phyloP scores from a whole-genome alignment of 768 basidiomycete species.

The Wakefieldia striispora region DNA sequence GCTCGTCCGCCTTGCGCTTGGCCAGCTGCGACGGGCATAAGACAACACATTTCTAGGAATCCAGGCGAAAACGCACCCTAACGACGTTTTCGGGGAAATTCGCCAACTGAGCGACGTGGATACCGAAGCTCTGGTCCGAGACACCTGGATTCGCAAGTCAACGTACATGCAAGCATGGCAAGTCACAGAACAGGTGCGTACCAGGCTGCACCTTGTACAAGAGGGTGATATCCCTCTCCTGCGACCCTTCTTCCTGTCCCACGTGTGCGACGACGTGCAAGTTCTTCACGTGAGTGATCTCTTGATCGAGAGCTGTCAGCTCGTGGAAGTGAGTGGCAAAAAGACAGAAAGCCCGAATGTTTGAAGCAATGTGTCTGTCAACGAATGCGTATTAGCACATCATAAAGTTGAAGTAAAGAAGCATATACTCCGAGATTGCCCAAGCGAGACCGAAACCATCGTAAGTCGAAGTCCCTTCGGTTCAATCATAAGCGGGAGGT shows the following conservation, averaged over 20 bases:
- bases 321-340: constrained; percentile 99
- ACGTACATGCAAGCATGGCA: background rate
- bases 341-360: constrained; percentile 90
- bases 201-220: constrained; percentile 78
- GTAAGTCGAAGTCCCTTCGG: constrained; percentile 86
- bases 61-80: constrained; percentile 47
- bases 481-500: constrained; percentile 3
- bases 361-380: constrained; percentile 83
- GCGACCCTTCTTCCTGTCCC: constrained; percentile 42
- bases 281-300: constrained; percentile 86
- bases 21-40: constrained; percentile 55
- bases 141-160: constrained; percentile 50
- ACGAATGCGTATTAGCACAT: background rate
- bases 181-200: constrained; percentile 31
- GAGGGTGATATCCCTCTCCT: constrained; percentile 77
- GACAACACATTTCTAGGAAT: background rate
- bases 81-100: constrained; percentile 96
- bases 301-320: constrained; percentile 86
- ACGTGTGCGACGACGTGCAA: constrained; percentile 96
- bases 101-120: constrained; percentile 95
- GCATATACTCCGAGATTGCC: constrained; percentile 92
- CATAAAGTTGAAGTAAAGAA: background rate
- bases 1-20: constrained; percentile 87
- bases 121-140: constrained; percentile 97
- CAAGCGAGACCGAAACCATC: constrained; percentile 98